Evolutionary conservation across 441 rosid species (phyloP), one percentile per base, ranked within the genome.

Genomic region (Populus hybrid): DNA sequence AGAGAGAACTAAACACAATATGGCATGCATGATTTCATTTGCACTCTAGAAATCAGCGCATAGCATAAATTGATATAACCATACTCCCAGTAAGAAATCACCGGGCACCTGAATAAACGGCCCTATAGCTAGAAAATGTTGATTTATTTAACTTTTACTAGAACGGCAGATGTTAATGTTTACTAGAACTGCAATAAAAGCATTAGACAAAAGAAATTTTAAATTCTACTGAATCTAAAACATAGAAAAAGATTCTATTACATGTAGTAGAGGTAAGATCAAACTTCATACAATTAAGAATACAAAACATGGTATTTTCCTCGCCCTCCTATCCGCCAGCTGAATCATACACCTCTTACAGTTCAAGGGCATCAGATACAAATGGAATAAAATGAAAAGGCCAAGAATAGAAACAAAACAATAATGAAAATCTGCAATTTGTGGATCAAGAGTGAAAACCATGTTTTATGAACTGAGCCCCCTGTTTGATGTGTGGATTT

Each of bases 341-440:
- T 83, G 78, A 83, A 81, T 83, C 75, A 67, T 83, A 84, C 83
- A 81, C 70, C 86, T 89, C 85, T 76, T 82, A 64, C 61, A 75
- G 75, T 77, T 83, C 70, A 80, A 53, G 75, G 77, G 77, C 73
- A 81, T 73, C 78, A 79, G 70, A 79, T 68, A 83, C 79, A 78
- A 70, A 80, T 75, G 75, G 66, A 78, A 79, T 78, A 76, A 77
- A 75, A 75, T 69, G 30, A 64, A 24, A 78, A 34, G 75, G 34
- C 26, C 40, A 65, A 75, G 20, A 5, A 10, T 35, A 30, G 53
- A 53, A 65, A 7, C 5, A 50, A 63, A 36, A 70, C 59, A 23
- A 59, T 40, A 57, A 36, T 65, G 21, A 75, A 28, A 74, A 83
- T 84, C 85, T 86, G 85, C 90, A 86, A 70, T 82, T 87, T 76